Conservation (phyloP, 768 basidiomycete species). For the Obba rivulosa region DNA sequence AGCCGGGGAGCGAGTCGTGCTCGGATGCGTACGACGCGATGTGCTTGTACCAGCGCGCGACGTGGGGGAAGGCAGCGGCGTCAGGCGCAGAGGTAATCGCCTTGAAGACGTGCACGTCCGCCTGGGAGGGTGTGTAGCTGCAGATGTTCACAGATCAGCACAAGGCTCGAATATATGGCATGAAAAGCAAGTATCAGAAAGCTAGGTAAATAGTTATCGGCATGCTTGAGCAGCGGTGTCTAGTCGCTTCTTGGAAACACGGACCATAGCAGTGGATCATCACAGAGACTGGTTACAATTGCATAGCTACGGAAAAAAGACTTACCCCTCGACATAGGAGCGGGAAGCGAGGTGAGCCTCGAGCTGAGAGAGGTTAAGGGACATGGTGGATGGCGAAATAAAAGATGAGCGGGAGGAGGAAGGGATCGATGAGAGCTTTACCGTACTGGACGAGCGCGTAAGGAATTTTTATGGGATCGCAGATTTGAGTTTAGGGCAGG, state of each 20-base stretch:
- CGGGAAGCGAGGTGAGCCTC: conserved; percentile 83
- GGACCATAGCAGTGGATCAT: conserved; percentile 89
- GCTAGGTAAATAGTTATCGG: conserved; percentile 69
- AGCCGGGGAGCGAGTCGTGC: conserved; percentile 74
- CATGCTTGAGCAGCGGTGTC: conserved; percentile 80
- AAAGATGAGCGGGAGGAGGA: conserved; percentile 1
- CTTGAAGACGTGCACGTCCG: conserved; percentile 90
- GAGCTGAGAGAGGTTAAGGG: conserved; percentile 64
- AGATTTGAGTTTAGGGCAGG: conserved; percentile 12
- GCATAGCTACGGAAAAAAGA: conserved; percentile 17
- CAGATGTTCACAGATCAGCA: neutral
- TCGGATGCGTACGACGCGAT: conserved; percentile 83
- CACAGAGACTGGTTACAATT: conserved; percentile 27
- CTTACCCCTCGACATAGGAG: conserved; percentile 92
- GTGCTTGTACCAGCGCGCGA: conserved; percentile 90
- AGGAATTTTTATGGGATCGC: conserved; percentile 12
- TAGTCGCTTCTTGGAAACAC: conserved; percentile 95
- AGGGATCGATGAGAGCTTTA: conserved; percentile 14
- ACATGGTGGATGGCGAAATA: conserved; percentile 38
- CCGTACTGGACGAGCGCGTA: conserved; percentile 1
- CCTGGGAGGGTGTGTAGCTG: conserved; percentile 90
- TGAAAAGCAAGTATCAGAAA: conserved; percentile 47
- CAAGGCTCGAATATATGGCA: neutral
- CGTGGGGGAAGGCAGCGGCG: conserved; percentile 62
- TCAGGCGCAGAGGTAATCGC: conserved; percentile 64